Conservation (phyloP, 202 grass and related monocot genomes). For the Schoenoplectus triqueter region DNA sequence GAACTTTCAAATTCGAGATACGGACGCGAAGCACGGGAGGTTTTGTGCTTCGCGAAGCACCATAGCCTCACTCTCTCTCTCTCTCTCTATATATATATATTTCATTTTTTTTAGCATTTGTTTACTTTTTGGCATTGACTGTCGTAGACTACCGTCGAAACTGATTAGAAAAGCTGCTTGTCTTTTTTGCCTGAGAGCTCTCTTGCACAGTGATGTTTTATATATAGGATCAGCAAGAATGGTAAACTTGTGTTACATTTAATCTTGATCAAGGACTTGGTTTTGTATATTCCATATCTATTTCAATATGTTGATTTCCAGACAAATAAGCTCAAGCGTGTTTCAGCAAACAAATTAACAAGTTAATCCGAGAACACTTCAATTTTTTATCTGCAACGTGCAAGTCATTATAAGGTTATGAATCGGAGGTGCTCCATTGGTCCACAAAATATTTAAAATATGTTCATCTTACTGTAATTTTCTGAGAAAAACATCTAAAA, state of each 20-base stretch:
- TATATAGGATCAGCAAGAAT: no score
- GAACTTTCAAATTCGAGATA: no score
- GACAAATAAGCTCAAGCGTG: background rate
- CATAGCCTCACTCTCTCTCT: no score
- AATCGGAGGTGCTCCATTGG: background rate
- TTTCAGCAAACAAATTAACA: background rate
- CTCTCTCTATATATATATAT: no score
- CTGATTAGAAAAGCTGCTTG: no score
- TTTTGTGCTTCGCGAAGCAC: no score
- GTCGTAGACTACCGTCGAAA: background rate
- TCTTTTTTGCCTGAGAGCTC: no score
- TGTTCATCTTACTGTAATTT: background rate
- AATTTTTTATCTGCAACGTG: background rate
- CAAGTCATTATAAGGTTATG: background rate
- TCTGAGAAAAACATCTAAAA: background rate
- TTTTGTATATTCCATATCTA: background rate
- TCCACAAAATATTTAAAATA: background rate
- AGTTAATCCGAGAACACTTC: background rate
- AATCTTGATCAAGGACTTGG: no score
- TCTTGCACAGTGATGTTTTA: no score
- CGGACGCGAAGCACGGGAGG: no score
- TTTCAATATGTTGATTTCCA: background rate
- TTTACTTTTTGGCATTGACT: background rate
- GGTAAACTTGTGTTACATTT: no score
- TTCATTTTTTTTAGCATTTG: background rate